Evolutionary conservation across 108 stramenopile species (phyloP), one percentile per base, ranked within the genome.

Genomic region (Cyclotella sp.): DNA sequence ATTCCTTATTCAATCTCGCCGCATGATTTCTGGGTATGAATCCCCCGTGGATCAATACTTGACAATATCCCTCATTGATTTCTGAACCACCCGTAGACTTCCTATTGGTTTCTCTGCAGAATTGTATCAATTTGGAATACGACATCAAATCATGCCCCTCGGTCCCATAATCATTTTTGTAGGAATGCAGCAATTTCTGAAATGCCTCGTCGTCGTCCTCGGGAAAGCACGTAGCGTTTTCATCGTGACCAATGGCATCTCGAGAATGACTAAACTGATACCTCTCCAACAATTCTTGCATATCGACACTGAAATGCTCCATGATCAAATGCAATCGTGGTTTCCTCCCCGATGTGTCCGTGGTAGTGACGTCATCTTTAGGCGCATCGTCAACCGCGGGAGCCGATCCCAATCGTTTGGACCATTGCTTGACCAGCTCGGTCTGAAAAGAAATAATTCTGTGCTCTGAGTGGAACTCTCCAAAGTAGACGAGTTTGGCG

Each of bases 251-350:
- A 46, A n/a, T n/a, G n/a, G 72, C 30, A 9, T 18, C 13, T 34
- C 6, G 2, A 34, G 34, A 34, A 34, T 6, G 68, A 18, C 75
- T 19, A 65, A 27, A 39, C 62, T 76, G 78, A 73, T 89, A 90
- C 7, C 80, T 65, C 41, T 89, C 78, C 44, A 90, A 65, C n/a
- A 92, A 69, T 15, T 44, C 64, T 61, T 92, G 87, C 84, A 93
- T 81, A 60, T 93, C 89, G 41, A 90, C 84, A 29, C 84, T 86
- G 73, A 93, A 90, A 68, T 93, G 92, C 63, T 93, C 92, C 79
- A 90, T 76, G 41, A 93, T 81, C 15, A 93, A 76, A 86, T 90
- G 92, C 27, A 93, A 65, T 26, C 67, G 51, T 8, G 75, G 68
- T 30, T 3, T 46, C 28, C 39, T 42, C 51, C 21, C 62, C 13